These are phyloP conservation scores for Mallotus repandus DNA, from an alignment of 441 rosid species.

Conservation along the genomic window DNA sequence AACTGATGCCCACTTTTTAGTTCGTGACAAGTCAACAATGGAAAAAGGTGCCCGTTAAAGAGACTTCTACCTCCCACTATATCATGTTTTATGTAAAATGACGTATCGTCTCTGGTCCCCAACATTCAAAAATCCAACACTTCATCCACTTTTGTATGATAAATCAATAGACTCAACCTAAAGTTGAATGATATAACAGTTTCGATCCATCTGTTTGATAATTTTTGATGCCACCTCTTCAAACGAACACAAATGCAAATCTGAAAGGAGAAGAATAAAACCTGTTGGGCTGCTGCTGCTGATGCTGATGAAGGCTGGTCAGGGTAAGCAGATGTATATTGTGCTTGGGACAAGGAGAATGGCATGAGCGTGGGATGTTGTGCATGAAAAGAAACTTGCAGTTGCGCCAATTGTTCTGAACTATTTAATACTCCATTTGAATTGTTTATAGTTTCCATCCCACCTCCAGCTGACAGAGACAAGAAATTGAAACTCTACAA, in stretches of 20 bases:
- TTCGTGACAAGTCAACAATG: slow-evolving; percentile 5
- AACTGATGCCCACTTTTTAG: neutral
- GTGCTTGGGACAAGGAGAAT: slow-evolving; percentile 34
- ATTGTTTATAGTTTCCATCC: slow-evolving; percentile 27
- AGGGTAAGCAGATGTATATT: slow-evolving; percentile 33
- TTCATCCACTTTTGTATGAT: neutral
- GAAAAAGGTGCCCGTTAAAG: neutral
- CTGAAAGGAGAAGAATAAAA: slow-evolving; percentile 19
- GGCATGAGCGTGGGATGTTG: slow-evolving; percentile 41
- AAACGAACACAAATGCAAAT: neutral
- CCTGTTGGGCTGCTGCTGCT: slow-evolving; percentile 58
- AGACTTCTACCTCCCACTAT: neutral
- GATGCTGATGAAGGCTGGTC: too few species aligned
- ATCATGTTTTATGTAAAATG: neutral
- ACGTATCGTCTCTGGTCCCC: slow-evolving; percentile 1
- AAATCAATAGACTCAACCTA: neutral
- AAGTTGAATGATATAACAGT: neutral
- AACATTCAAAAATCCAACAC: too few species aligned
- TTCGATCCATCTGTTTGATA: neutral
- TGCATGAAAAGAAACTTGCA: slow-evolving; percentile 41
- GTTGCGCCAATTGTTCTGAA: slow-evolving; percentile 30
- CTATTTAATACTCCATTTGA: slow-evolving; percentile 29
- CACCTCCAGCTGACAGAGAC: slow-evolving; percentile 43
- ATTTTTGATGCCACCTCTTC: neutral
- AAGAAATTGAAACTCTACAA: slow-evolving; percentile 68